Evolutionary conservation across 169 alveolate genomes (phyloP).

Genomic region (Cytauxzoon felis): DNA sequence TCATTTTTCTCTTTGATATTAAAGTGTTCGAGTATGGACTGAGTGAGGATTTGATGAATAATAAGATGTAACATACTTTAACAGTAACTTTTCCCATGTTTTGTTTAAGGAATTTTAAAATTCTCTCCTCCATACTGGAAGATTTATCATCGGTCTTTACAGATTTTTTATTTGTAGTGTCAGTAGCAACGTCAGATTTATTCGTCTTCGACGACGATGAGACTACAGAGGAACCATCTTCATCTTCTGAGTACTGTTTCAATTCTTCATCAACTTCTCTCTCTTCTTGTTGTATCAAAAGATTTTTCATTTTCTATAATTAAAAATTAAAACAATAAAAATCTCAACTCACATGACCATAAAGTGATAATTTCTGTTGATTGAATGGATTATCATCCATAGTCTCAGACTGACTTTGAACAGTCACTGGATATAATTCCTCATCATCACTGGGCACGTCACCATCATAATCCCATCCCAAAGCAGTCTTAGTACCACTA

Average conservation of each 20-base stretch:
- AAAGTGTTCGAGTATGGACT: constrained; percentile 53
- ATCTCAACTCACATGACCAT: constrained; percentile 38
- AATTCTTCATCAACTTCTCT: constrained; percentile 62
- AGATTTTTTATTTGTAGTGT: constrained; percentile 11
- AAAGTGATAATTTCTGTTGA: constrained; percentile 25
- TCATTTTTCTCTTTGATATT: constrained; percentile 58
- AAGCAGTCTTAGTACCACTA: not conserved
- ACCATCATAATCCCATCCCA: constrained; percentile 54
- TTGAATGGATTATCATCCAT: constrained; percentile 37
- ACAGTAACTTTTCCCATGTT: constrained; percentile 55
- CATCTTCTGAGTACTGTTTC: constrained; percentile 49
- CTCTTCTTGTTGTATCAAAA: constrained; percentile 48
- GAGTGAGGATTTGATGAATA: not conserved
- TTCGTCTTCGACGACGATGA: constrained; percentile 30
- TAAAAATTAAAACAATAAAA: not conserved
- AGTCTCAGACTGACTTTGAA: constrained; percentile 3
- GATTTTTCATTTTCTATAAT: constrained; percentile 23
- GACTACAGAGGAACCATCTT: constrained; percentile 48
- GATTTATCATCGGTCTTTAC: constrained; percentile 5
- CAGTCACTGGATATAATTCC: constrained; percentile 30
- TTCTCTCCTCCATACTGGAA: constrained; percentile 29
- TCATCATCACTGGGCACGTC: constrained; percentile 59
- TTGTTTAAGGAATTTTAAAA: constrained; percentile 19
- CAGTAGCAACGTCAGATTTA: constrained; percentile 10
- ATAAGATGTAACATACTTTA: constrained; percentile 15